Base-by-base conservation (phyloP, 441 rosid genomes). In the Macaranga tanarius region DNA sequence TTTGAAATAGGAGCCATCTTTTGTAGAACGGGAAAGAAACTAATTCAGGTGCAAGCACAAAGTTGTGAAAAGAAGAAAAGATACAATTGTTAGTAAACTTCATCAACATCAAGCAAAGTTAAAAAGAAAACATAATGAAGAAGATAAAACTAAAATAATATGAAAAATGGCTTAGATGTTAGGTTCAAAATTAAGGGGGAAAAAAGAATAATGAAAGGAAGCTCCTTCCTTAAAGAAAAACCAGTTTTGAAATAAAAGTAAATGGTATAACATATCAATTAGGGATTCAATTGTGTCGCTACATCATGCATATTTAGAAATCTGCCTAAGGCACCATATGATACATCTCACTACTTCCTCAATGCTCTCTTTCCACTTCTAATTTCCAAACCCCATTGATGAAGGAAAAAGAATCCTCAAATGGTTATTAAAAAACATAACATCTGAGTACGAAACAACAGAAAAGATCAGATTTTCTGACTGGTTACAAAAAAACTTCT, bases 1-100 rank as follows among this genome's bases (percentile, higher is more conserved):
- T 87, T 89, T 89, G 79, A 83, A 88, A 76, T 88, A 88, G 62
- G 91, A 87, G 72, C 92, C 96, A 54, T 94, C 97, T 81, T 88
- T 94, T 2, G 84, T 57, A n/a, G 97, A 86, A 42, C 87, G 91
- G 22, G 93, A 84, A 17, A 84, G 74, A 79, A 84, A 84, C 97
- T 89, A 69, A 40, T 74, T 64, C 75, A 76, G 60, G 76, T 12
- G 50, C 23, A 74, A 69, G 72, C 47, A 67, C n/a, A 6, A 38
- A 34, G 7, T 15, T 25, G 22, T 3, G 20, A 50, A 47, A 50
- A 65, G 16, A 8, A 15, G 34, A 31, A 25, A 4, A 26, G 34
- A 70, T 42, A 59, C 13, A 25, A 55, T 23, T 31, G 22, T 38
- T 20, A 42, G 28, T 28, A 38, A 45, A 40, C 13, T 23, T 7